phyloP scores from a whole-genome alignment of 495 filamentous ascomycete genomes.

The Evansstolkia leycettana region DNA sequence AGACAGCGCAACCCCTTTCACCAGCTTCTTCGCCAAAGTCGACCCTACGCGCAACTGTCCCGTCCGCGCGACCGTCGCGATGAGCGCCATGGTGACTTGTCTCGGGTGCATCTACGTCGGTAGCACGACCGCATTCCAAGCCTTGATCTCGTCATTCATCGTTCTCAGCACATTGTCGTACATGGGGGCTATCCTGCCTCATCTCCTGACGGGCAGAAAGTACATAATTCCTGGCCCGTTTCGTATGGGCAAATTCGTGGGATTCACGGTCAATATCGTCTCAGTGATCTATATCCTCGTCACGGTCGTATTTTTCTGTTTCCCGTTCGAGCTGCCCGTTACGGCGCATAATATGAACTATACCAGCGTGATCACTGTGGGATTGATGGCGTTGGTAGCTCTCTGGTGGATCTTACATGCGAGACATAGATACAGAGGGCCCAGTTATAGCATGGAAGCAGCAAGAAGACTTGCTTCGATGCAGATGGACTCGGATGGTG shows the following conservation, averaged over 20 bases:
- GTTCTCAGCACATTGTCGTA: slow-evolving; percentile 64
- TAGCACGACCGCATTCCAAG: slow-evolving; percentile 55
- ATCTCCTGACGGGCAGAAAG: slow-evolving; percentile 48
- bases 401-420: slow-evolving; percentile 21
- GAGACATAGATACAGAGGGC: slow-evolving; percentile 17
- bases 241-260: slow-evolving; percentile 45
- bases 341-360: slow-evolving; percentile 55
- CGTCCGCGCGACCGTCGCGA: slow-evolving; percentile 44
- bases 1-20: slow-evolving; percentile 41
- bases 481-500: slow-evolving; percentile 12
- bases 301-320: slow-evolving; percentile 63
- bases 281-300: slow-evolving; percentile 49
- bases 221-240: slow-evolving; percentile 58
- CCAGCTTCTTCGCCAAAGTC: slow-evolving; percentile 21
- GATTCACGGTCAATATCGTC: slow-evolving; percentile 41
- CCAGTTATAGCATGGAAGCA: slow-evolving; percentile 20
- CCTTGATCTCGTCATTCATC: slow-evolving; percentile 62
- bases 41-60: slow-evolving; percentile 40
- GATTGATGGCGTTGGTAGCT: slow-evolving; percentile 30
- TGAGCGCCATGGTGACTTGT: slow-evolving; percentile 45
- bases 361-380: slow-evolving; percentile 48
- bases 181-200: slow-evolving; percentile 55
- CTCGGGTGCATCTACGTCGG: slow-evolving; percentile 62
- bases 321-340: slow-evolving; percentile 45
- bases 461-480: slow-evolving; percentile 15